Conservation (phyloP, 352 stramenopile genomes). For the Globisporangium canariense region DNA sequence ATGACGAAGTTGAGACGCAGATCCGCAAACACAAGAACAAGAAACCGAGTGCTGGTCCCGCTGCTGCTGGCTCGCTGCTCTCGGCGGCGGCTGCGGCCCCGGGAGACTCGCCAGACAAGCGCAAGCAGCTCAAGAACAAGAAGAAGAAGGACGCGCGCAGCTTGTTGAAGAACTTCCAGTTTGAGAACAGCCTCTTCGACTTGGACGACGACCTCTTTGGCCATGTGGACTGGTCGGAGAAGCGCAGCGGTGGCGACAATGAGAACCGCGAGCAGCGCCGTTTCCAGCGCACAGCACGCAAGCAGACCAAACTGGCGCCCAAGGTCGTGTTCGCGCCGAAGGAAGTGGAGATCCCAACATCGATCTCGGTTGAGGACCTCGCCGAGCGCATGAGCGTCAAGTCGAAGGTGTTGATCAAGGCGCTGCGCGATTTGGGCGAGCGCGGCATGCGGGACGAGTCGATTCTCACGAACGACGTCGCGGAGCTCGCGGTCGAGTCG, state of each 20-base stretch:
- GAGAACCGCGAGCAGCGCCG: slow-evolving; percentile 66
- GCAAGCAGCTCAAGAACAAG: slow-evolving; percentile 66
- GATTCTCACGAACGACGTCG: slow-evolving; percentile 65
- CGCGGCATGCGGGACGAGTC: slow-evolving; percentile 67
- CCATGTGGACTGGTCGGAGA: slow-evolving; percentile 72
- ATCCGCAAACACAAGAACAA: slow-evolving; percentile 38
- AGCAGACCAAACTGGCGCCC: slow-evolving; percentile 40
- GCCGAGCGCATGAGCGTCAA: slow-evolving; percentile 82
- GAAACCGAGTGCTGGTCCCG: slow-evolving; percentile 11
- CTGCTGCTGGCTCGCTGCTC: slow-evolving; percentile 28
- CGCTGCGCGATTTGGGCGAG: slow-evolving; percentile 68
- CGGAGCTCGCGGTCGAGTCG: slow-evolving; percentile 78
- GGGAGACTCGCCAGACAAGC: slow-evolving; percentile 23
- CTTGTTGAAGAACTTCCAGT: slow-evolving; percentile 79
- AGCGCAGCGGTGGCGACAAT: slow-evolving; percentile 21
- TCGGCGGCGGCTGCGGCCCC: slow-evolving; percentile 20
- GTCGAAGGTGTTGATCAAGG: slow-evolving; percentile 57
- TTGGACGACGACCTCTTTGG: slow-evolving; percentile 61
- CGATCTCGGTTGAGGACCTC: slow-evolving; percentile 70
- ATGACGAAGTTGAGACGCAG: slow-evolving; percentile 21
- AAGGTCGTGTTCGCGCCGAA: slow-evolving; percentile 41
- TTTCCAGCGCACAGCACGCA: slow-evolving; percentile 53
- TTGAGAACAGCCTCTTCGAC: slow-evolving; percentile 86
- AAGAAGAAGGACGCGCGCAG: slow-evolving; percentile 74
- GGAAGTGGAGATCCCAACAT: slow-evolving; percentile 79